phyloP scores from a whole-genome alignment of 805 yeast genomes.

The Wickerhamiella sorbophila region DNA sequence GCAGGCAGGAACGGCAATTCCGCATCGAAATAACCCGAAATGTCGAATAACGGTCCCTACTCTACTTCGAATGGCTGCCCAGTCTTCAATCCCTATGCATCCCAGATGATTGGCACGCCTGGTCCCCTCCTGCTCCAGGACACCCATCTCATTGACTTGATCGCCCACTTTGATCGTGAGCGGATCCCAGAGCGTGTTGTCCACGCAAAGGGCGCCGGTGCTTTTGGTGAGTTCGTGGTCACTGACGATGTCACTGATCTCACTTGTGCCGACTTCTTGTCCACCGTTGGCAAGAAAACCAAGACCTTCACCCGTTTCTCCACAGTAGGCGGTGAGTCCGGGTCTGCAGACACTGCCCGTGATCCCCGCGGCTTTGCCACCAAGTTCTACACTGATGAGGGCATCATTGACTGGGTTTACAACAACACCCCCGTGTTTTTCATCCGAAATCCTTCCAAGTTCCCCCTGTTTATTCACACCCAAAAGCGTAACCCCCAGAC shows the following conservation, averaged over 20 bases:
- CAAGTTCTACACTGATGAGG: slow-evolving; percentile 53
- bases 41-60: slow-evolving; percentile 20
- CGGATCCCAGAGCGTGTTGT: slow-evolving; percentile 55
- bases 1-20: no score
- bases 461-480: slow-evolving; percentile 52
- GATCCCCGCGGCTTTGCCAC: slow-evolving; percentile 60
- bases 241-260: slow-evolving; percentile 44
- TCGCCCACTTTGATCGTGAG: slow-evolving; percentile 50
- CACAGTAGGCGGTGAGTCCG: slow-evolving; percentile 58
- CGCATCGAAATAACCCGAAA: neutral
- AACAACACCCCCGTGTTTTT: slow-evolving; percentile 62
- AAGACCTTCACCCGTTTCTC: slow-evolving; percentile 45
- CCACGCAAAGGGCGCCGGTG: slow-evolving; percentile 55
- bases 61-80: slow-evolving; percentile 46
- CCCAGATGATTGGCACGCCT: slow-evolving; percentile 37
- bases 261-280: slow-evolving; percentile 39
- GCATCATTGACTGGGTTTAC: slow-evolving; percentile 58
- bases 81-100: slow-evolving; percentile 40
- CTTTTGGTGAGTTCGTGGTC: slow-evolving; percentile 43
- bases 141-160: slow-evolving; percentile 39
- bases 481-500: slow-evolving; percentile 59
- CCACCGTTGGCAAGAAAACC: slow-evolving; percentile 66
- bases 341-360: slow-evolving; percentile 50
- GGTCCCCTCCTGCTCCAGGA: slow-evolving; percentile 51
- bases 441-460: slow-evolving; percentile 48